Evolutionary conservation across 2,329 filamentous ascomycete species (phyloP).

Genomic region (Magnaporthales sp.): DNA sequence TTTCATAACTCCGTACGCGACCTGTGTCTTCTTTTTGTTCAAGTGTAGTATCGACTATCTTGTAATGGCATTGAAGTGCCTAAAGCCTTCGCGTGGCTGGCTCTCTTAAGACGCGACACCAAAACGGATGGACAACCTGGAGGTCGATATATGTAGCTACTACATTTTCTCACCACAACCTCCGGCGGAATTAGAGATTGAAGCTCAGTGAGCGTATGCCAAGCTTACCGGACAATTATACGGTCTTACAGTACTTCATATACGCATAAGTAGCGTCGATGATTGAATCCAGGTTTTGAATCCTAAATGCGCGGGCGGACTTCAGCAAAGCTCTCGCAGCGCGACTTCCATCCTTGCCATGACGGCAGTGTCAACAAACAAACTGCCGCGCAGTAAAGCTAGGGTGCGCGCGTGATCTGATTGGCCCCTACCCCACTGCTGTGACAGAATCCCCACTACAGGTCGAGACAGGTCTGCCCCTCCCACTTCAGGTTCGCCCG

Average conservation of each 20-base stretch:
- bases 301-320: background rate
- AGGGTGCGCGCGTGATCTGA: background rate
- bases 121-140: background rate
- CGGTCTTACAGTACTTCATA: background rate
- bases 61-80: background rate
- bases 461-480: background rate
- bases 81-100: too few species aligned
- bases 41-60: background rate
- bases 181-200: background rate
- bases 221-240: background rate
- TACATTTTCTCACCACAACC: background rate
- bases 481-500: background rate
- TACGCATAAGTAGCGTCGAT: background rate
- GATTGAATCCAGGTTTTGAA: background rate
- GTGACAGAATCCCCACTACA: background rate
- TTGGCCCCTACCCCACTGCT: background rate
- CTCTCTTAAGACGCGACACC: background rate
- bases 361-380: background rate
- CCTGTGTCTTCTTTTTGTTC: background rate
- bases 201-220: background rate
- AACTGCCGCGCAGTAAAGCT: background rate
- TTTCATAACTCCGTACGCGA: background rate
- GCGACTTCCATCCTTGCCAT: background rate
- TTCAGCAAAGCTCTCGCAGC: background rate
- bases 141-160: background rate